Evolutionary conservation across 768 basidiomycete species (phyloP), one percentile per base, ranked within the genome.

Genomic region (Coprinopsis marcescibilis): DNA sequence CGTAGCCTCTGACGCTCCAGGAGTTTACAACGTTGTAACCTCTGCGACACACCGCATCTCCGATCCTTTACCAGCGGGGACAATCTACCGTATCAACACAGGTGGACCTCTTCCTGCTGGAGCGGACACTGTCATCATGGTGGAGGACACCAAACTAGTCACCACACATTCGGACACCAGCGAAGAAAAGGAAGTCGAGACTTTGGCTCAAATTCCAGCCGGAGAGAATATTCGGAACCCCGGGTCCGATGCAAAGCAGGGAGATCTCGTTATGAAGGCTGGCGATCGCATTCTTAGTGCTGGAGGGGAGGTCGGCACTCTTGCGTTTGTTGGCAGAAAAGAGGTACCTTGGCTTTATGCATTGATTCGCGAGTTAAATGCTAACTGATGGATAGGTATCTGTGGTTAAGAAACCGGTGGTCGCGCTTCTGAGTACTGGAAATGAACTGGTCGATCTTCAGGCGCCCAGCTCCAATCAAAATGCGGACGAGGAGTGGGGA

Each of bases 141-240:
- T 95, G 15, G 91, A 95, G 65, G 91, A 94, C 60, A 94, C 91
- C 0, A 76, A 78, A 47, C 71, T 95, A 5, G 69, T 80, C n/a
- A 78, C 78, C 2, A 75, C 77, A 1, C 50, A 64, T 44, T 61
- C 66, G 39, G 68, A 69, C 24, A 55, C 57, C 2, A 65, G 70
- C 2, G 90, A 93, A 57, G 90, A 94, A 61, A 68, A 71, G 20
- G 75, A 81, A 50, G 80, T 95, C 1, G 77, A 78, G 56, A 81
- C 80, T 0, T 70, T 89, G 2, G 81, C 66, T 1, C 76, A 80
- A 49, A 73, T 88, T 0, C 71, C 76, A 1, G 49, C 55, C 0
- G 79, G 77, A 0, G 90, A 92, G 56, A 93, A 92, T 56, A 75
- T 89, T 3, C 73, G 91, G 20, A 62, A 64, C 2, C 77, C 83